These are phyloP conservation scores for Lodderomyces theae DNA, from an alignment of 1,139 yeast species.

Conservation along the genomic window DNA sequence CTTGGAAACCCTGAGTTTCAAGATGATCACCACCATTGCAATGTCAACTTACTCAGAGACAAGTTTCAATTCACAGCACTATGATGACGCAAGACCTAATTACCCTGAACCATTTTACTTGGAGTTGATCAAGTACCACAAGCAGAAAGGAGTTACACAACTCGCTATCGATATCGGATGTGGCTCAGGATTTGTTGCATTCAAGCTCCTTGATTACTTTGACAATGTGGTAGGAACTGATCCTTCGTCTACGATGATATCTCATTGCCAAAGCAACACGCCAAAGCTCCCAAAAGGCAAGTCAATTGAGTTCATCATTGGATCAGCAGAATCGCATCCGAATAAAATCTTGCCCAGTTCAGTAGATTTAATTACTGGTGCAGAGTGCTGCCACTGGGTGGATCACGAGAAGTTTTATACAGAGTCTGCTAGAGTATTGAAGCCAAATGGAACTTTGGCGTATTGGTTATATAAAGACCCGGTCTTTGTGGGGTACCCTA, in stretches of 20 bases:
- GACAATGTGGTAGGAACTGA: slow-evolving; percentile 64
- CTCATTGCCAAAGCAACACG: slow-evolving; percentile 32
- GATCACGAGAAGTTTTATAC: slow-evolving; percentile 51
- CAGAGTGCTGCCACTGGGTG: slow-evolving; percentile 83
- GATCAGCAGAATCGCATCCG: slow-evolving; percentile 30
- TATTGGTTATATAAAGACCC: slow-evolving; percentile 83
- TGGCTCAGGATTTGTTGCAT: slow-evolving; percentile 81
- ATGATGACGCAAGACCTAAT: slow-evolving; percentile 39
- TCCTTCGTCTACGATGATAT: slow-evolving; percentile 62
- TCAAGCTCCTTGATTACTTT: slow-evolving; percentile 47
- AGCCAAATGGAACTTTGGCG: slow-evolving; percentile 62
- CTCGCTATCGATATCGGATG: slow-evolving; percentile 71
- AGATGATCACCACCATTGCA: neutral
- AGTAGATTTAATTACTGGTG: slow-evolving; percentile 66
- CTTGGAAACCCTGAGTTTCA: neutral
- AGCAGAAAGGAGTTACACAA: slow-evolving; percentile 16
- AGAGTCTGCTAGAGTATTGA: slow-evolving; percentile 49
- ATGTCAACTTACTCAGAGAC: slow-evolving; percentile 42
- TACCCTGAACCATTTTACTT: slow-evolving; percentile 36
- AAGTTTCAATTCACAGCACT: slow-evolving; percentile 34
- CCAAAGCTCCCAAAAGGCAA: neutral
- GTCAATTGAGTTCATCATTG: slow-evolving; percentile 25
- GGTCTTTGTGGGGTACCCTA: slow-evolving; percentile 39
- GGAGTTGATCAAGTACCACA: slow-evolving; percentile 30
- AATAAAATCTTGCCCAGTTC: slow-evolving; percentile 25